Evolutionary conservation across 140 eudicot genomes (phyloP), one percentile per base, ranked within the genome.

Genomic region (Cichorium intybus): DNA sequence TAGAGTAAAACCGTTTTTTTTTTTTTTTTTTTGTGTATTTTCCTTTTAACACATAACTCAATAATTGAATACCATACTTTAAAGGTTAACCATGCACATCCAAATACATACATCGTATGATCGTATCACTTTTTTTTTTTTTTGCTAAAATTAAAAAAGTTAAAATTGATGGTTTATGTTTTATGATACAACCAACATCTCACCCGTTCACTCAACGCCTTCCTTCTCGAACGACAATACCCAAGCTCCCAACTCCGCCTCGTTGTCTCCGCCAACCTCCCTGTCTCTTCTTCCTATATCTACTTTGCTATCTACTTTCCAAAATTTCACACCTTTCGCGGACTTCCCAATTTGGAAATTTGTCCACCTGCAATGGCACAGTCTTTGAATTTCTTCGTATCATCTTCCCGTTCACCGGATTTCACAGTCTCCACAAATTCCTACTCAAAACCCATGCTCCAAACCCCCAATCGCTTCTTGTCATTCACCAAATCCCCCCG

Each of bases 341-440:
- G 46, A 39, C 46, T 39, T 12, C n/a, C 46, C 46, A 12, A 39
- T 11, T 39, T 39, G 46, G 46, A 39, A 14, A 43, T 43, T 43
- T 43, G 18, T 1, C 4, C 18, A 5, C 18, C 49, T 14, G 7
- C 49, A 41, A 83, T 81, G 90, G 73, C 95, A 21, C 93, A 85
- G 4, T 77, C 96, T 7, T 70, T 85, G 11, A 88, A 70, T 26
- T 46, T 88, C 69, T 75, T 55, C 68, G 41, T 74, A 16, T 75
- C 96, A n/a, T 51, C 80, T 21, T 62, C 87, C 56, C 68, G 43
- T 28, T 76, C 89, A 27, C 71, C 83, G 3, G 78, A 29, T 12
- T 15, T 62, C 20, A 16, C 66, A 6, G 27, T 24, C n/a, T 15
- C 59, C 24, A 16, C 66, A 6, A 43, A 69, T 28, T 62, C 76